Base-by-base conservation (phyloP, 768 basidiomycete species). In the button mushroom (Agaricus bisporus) region DNA sequence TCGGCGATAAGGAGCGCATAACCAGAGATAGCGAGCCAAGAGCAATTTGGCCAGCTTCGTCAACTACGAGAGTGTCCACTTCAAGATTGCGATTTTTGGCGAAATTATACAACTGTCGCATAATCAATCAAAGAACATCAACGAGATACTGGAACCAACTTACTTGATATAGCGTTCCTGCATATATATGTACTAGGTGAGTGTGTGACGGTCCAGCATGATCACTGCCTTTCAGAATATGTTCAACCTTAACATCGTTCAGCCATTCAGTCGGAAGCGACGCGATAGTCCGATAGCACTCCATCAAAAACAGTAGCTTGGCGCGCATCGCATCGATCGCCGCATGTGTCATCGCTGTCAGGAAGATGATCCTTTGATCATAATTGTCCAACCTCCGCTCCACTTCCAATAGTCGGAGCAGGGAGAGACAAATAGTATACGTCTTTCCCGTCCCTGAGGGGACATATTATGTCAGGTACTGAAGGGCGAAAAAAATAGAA, bases 261-360 rank as follows among this genome's bases (percentile, higher is more conserved):
- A 79, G 57, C 78, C 79, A 80, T 28, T 64, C 62, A 3, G 61
- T 66, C 2, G 71, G 68, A 22, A 75, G 59, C 2, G 65, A 63
- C 1, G 68, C 64, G 18, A 79, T 73, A 1, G 61, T 58, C 15
- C 63, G 66, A 51, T 76, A 74, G 29, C 67, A 65, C 9, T 63
- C 60, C 20, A 71, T 68, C 11, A 80, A 63, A 32, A 64, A 59
- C 1, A 56, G 47, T n/a, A 79, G 59, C 58, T 78, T 78, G 47
- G 62, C 68, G 38, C 73, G 60, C 42, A 73, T 74, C 1, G 79
- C 79, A 42, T 77, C 73, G 45, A 80, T 79, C 2, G 79, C 78
- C 4, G 77, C 77, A 57, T 80, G 75, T 0, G 79, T 79, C 65
- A 78, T 71, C 2, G 78, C 79, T 1, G 77, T 78, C 37, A 80